Conservation (phyloP, 208 protist genomes). For the Leishmania turanica region DNA sequence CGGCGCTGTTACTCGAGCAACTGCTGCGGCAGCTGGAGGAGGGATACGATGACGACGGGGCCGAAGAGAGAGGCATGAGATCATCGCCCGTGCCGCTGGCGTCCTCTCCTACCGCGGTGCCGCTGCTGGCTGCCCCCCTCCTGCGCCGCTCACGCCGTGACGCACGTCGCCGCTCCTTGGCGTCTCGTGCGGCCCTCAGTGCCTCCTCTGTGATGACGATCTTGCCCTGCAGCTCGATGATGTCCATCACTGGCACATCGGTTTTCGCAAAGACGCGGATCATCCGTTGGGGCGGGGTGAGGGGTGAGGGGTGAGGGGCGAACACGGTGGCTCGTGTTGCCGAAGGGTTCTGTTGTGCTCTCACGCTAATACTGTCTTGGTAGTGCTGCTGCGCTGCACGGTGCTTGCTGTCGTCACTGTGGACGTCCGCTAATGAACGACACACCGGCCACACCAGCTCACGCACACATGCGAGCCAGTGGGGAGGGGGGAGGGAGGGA, state of each 20-base stretch:
- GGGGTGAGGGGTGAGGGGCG: not conserved
- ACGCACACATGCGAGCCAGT: not conserved
- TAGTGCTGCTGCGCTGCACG: not conserved
- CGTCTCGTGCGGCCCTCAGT: constrained; percentile 20
- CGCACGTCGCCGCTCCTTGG: constrained; percentile 4
- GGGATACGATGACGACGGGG: not conserved
- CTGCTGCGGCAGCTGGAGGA: not conserved
- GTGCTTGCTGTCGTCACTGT: not conserved
- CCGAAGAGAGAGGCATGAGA: not conserved
- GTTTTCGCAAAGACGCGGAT: constrained; percentile 55
- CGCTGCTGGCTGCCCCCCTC: not conserved
- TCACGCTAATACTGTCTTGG: not conserved
- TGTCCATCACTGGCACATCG: constrained; percentile 54
- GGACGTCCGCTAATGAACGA: not conserved
- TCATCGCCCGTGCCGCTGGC: not conserved
- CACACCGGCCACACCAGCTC: not conserved
- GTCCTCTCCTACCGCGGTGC: not conserved
- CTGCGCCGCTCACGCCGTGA: not conserved
- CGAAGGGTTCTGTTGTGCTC: not conserved
- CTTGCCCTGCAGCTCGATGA: constrained; percentile 75
- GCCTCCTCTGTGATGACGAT: constrained; percentile 49
- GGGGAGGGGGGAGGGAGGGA: not conserved
- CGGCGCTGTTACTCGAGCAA: not conserved
- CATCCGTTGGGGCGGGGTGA: constrained; percentile 25
- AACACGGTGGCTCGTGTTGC: not conserved